A percentile compares a stretch with the other conserved stretches of the same genome.
Conservation (phyloP, 1,284 basidiomycete genomes). For the Leccinum variabile region DNA sequence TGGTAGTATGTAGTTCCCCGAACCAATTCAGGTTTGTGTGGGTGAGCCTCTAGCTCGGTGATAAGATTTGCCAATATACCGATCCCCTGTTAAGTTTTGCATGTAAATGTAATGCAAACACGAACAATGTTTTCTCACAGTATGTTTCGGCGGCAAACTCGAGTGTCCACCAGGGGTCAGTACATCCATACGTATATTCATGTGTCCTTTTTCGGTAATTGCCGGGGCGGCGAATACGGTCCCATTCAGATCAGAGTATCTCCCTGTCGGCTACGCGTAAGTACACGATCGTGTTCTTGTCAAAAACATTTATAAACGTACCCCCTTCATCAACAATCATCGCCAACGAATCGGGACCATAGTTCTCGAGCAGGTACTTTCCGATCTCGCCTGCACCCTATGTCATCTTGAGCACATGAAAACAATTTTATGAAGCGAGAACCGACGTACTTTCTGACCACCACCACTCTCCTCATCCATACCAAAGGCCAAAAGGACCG, state of each 20-base stretch:
- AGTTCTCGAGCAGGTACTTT: neutral
- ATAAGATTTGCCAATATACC: neutral
- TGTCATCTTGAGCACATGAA: neutral
- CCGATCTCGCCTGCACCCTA: neutral
- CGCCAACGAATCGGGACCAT: neutral
- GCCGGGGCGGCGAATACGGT: neutral
- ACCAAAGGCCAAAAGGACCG: neutral
- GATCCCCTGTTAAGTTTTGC: too few species aligned
- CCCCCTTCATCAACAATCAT: neutral
- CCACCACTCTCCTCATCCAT: neutral
- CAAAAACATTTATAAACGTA: neutral
- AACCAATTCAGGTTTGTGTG: too few species aligned
- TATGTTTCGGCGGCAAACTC: too few species aligned
- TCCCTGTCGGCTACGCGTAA: neutral
- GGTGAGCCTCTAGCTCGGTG: too few species aligned
- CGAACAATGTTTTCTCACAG: too few species aligned
- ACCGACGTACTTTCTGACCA: neutral
- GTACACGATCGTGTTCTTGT: neutral
- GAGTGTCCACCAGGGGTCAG: neutral
- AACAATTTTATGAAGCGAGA: neutral
- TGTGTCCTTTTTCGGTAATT: neutral
- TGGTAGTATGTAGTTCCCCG: too few species aligned
- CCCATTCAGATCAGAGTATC: neutral
- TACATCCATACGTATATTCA: neutral
- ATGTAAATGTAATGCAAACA: too few species aligned